A percentile compares a stretch with the other conserved stretches of the same genome.
Evolutionary conservation across 2,329 filamentous ascomycete genomes (phyloP).

Genomic region (Scedosporium minutisporum): DNA sequence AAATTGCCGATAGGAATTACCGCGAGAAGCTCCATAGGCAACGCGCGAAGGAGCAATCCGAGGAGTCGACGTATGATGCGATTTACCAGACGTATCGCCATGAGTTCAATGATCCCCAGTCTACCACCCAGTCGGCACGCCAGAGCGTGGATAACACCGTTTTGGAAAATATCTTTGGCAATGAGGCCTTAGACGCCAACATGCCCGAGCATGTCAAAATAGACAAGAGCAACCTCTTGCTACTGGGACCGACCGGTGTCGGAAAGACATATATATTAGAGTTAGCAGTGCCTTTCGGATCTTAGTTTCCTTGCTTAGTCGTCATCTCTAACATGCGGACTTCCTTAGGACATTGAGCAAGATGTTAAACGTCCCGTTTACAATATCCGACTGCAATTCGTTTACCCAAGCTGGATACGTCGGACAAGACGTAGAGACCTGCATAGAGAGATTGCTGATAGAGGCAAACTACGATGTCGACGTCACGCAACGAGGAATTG

Average conservation of each 20-base stretch:
- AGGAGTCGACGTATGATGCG: constrained; percentile 3
- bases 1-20: constrained; percentile 50
- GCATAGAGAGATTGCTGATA: constrained; percentile 80
- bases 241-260: constrained; percentile 87
- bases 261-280: constrained; percentile 91
- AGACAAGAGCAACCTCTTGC: constrained; percentile 89
- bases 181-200: constrained; percentile 30
- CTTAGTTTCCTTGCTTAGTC: background rate
- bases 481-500: constrained; percentile 80
- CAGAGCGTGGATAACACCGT: constrained; percentile 7
- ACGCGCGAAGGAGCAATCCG: constrained; percentile 56
- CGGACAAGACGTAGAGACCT: constrained; percentile 93
- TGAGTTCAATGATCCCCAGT: constrained; percentile 1
- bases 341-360: constrained; percentile 71
- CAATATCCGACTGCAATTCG: constrained; percentile 90
- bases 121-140: background rate
- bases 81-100: constrained; percentile 2
- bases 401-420: constrained; percentile 97
- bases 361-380: constrained; percentile 89
- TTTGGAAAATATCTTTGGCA: constrained; percentile 35
- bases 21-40: constrained; percentile 62
- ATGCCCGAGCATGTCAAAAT: constrained; percentile 54
- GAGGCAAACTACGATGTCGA: constrained; percentile 83
- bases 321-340: constrained; percentile 12
- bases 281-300: constrained; percentile 25